phyloP scores from a whole-genome alignment of 1,284 basidiomycete species.

The Malassezia nana region DNA sequence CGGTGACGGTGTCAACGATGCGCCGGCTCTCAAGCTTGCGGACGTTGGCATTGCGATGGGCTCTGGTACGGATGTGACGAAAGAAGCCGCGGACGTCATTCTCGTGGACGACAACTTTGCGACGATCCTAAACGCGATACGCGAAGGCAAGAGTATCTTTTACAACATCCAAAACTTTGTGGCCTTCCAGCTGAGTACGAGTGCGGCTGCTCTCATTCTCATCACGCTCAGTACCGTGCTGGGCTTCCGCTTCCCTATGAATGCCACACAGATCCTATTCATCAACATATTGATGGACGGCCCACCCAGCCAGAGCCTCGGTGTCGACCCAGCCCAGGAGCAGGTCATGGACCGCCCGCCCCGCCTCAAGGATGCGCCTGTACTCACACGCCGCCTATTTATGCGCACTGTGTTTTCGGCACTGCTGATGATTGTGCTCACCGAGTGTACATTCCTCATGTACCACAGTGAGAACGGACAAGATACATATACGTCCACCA shows the following conservation, averaged over 20 bases:
- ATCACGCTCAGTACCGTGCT: slow-evolving; percentile 88
- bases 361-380: slow-evolving; percentile 73
- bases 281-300: slow-evolving; percentile 99
- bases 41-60: slow-evolving; percentile 98
- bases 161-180: slow-evolving; percentile 98
- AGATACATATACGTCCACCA: slow-evolving; percentile 51
- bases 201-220: slow-evolving; percentile 82
- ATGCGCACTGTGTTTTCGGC: slow-evolving; percentile 79
- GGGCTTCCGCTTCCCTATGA: slow-evolving; percentile 78
- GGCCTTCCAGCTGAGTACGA: slow-evolving; percentile 90
- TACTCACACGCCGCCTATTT: slow-evolving; percentile 66
- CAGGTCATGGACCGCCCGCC: slow-evolving; percentile 73
- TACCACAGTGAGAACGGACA: neutral
- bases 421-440: slow-evolving; percentile 76
- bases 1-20: slow-evolving; percentile 94
- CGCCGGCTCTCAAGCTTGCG: slow-evolving; percentile 91
- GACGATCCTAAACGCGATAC: slow-evolving; percentile 83
- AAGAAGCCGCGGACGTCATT: slow-evolving; percentile 93
- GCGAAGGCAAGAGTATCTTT: slow-evolving; percentile 94
- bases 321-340: slow-evolving; percentile 88
- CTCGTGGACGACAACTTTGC: slow-evolving; percentile 95
- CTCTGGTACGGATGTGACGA: slow-evolving; percentile 91
- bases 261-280: slow-evolving; percentile 97
- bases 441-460: slow-evolving; percentile 68
- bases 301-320: slow-evolving; percentile 89